Conservation (phyloP, 306 rosid genomes). For the Cucumis melo region DNA sequence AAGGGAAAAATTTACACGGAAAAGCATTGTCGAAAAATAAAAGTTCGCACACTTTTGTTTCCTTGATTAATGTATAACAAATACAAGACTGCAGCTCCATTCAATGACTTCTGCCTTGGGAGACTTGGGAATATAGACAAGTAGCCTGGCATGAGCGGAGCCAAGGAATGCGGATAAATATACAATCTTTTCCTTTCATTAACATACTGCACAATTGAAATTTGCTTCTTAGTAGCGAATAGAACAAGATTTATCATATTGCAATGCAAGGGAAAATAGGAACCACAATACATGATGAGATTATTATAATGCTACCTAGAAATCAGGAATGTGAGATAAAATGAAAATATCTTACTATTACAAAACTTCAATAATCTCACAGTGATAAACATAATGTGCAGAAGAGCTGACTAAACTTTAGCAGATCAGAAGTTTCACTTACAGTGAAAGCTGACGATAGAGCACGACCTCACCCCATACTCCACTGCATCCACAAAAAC, state of each 20-base stretch:
- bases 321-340: not conserved
- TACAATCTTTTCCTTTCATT: not conserved
- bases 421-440: conserved; percentile 13
- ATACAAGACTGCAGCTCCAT: not conserved
- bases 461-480: conserved; percentile 41
- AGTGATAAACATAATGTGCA: not conserved
- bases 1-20: not conserved
- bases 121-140: not conserved
- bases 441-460: conserved; percentile 21
- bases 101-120: not conserved
- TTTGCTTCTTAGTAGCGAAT: not conserved
- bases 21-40: not conserved
- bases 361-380: not conserved
- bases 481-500: conserved; percentile 54
- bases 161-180: not conserved
- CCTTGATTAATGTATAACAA: not conserved
- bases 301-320: not conserved
- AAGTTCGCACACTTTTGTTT: not conserved
- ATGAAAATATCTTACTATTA: not conserved
- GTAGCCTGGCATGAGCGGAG: not conserved
- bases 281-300: not conserved
- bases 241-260: not conserved
- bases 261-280: not conserved
- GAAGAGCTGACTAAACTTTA: not conserved
- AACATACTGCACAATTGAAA: not conserved